Percentiles rank a stretch among this genome's conserved stretches.
These are phyloP conservation scores for Neofusicoccum kwambonambiense DNA, from an alignment of 2,329 filamentous ascomycete species.

Conservation along the genomic window DNA sequence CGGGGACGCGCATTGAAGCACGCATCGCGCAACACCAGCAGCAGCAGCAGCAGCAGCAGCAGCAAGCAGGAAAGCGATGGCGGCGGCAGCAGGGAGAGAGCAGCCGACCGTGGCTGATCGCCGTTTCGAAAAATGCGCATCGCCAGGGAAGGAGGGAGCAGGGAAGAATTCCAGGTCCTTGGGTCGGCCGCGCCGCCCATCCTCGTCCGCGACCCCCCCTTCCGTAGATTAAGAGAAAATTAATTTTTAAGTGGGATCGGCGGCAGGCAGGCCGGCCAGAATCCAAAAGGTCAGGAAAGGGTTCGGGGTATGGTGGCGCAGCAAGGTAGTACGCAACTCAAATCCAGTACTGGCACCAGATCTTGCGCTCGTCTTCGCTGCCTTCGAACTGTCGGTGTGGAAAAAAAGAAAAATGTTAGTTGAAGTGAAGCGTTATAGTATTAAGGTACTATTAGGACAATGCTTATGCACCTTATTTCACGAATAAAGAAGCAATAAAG, in stretches of 20 bases:
- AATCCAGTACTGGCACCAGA: slow-evolving; percentile 79
- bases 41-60: background rate
- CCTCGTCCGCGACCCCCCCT: too few relatives aligned
- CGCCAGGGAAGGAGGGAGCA: background rate
- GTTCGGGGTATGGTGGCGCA: background rate
- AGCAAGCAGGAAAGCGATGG: background rate
- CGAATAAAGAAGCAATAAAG: background rate
- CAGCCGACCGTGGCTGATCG: background rate
- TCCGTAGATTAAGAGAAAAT: too few relatives aligned
- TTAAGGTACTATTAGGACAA: slow-evolving; percentile 6
- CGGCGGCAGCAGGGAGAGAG: background rate
- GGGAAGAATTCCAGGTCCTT: background rate
- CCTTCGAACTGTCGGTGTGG: slow-evolving; percentile 60
- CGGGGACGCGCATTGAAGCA: too few relatives aligned
- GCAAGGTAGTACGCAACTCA: slow-evolving; percentile 34
- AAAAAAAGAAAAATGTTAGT: slow-evolving; percentile 1
- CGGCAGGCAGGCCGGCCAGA: background rate
- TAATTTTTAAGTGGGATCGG: too few relatives aligned
- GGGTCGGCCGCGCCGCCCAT: background rate
- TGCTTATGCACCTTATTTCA: background rate
- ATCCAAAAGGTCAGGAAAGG: background rate
- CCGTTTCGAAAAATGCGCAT: background rate
- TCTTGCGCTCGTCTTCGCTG: slow-evolving; percentile 61
- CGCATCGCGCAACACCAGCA: background rate
- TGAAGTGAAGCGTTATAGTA: background rate